Evolutionary conservation across 2,329 filamentous ascomycete species (phyloP), one percentile per base, ranked within the genome.

Genomic region (Microascus cirrosus): DNA sequence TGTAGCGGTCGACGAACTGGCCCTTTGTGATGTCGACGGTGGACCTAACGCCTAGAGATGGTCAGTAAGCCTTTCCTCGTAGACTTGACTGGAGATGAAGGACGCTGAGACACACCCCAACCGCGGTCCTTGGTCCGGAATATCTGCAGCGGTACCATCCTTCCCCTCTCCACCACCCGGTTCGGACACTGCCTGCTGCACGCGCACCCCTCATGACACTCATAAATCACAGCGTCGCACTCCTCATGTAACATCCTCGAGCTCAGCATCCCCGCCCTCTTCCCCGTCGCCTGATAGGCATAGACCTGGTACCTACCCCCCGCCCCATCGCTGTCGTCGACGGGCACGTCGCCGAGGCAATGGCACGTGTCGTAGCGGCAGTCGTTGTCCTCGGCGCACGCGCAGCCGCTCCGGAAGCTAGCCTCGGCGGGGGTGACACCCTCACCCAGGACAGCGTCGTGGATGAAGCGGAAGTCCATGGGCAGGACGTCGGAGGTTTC

Each of bases 1-100:
- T 77, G 65, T 94, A 95, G 8, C 80, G 81, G 66, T 93, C 90
- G 48, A 95, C 82, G 64, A 91, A 94, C 62, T 92, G 87, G 2
- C 90, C 90, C 61, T 79, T 77, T 58, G 80, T 79, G 2, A 95
- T 80, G 22, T 83, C 74, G 2, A 85, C 75, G 3, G 79, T 78
- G 60, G 84, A 85, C 8, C 83, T 78, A 0, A 95, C 80, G 35
- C 85, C 82, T 84, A 57, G 20, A 25, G 18, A 34, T 48, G 45
- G n/a, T n/a, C n/a, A n/a, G n/a, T n/a, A n/a, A n/a, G n/a, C n/a
- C n/a, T n/a, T n/a, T n/a, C n/a, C n/a, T n/a, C n/a, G 35, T 1
- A 20, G n/a, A 48, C n/a, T 22, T 53, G 22, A 15, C 34, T 5
- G 51, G 55, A 54, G 20, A n/a, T 39, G 39, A 53, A 12, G 22